Evolutionary conservation across 805 yeast species (phyloP).

Genomic region (Brettanomyces custersianus): DNA sequence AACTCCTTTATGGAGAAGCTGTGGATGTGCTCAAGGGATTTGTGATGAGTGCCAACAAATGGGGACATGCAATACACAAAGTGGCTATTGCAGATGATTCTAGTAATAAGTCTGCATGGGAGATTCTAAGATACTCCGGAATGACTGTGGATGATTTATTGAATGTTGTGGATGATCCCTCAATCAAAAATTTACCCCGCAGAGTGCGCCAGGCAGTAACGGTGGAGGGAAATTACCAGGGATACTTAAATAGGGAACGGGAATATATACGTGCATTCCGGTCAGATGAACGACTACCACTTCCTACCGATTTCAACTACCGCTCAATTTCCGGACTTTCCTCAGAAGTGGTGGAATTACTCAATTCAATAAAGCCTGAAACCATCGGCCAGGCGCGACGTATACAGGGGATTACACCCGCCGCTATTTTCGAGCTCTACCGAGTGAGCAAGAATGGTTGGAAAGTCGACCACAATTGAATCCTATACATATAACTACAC

Average conservation of each 20-base stretch:
- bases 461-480: background rate
- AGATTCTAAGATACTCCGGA: constrained; percentile 52
- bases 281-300: constrained; percentile 66
- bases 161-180: constrained; percentile 26
- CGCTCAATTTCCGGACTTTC: constrained; percentile 53
- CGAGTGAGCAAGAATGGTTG: constrained; percentile 29
- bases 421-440: constrained; percentile 76
- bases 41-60: constrained; percentile 44
- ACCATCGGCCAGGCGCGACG: constrained; percentile 94
- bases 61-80: constrained; percentile 47
- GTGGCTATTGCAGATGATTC: constrained; percentile 46
- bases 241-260: constrained; percentile 66
- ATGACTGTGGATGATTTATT: constrained; percentile 23
- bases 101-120: constrained; percentile 55
- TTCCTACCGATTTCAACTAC: constrained; percentile 69
- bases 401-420: constrained; percentile 92
- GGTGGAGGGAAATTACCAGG: constrained; percentile 77
- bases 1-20: constrained; percentile 32
- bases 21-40: constrained; percentile 36
- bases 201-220: constrained; percentile 54
- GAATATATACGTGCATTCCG: constrained; percentile 67
- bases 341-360: constrained; percentile 57
- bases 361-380: constrained; percentile 71
- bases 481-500: no score
- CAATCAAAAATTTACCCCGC: constrained; percentile 23